These are phyloP conservation scores for Trichosanthes cucumerina DNA, from an alignment of 306 rosid species.

Conservation along the genomic window DNA sequence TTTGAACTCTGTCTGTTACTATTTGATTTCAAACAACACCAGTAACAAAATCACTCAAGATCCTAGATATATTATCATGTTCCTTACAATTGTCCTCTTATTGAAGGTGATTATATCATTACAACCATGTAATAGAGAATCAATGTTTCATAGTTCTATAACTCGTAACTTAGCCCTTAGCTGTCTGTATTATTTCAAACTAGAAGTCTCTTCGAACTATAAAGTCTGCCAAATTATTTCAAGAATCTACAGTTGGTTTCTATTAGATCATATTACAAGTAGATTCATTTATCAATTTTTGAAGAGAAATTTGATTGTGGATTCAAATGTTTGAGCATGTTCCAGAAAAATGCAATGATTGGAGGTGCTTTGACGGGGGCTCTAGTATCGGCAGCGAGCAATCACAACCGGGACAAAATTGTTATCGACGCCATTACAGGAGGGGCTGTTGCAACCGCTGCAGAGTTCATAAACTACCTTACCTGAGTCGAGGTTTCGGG, in stretches of 20 bases:
- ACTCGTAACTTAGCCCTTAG: background rate
- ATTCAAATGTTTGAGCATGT: slow-evolving; percentile 9
- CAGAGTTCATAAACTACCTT: slow-evolving; percentile 67
- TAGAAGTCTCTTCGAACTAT: background rate
- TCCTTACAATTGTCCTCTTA: background rate
- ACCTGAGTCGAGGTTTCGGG: slow-evolving; percentile 23
- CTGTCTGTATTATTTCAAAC: background rate
- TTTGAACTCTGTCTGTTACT: background rate
- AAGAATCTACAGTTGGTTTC: background rate
- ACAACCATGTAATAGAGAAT: background rate
- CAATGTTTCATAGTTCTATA: background rate
- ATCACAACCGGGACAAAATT: slow-evolving; percentile 34
- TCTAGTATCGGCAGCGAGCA: slow-evolving; percentile 41
- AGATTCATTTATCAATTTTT: slow-evolving; percentile 1
- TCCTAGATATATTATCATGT: background rate
- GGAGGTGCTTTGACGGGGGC: slow-evolving; percentile 92
- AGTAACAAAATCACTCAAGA: background rate
- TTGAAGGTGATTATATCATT: background rate
- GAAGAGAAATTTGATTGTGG: slow-evolving; percentile 7
- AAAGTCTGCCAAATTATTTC: background rate
- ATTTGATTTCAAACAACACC: background rate
- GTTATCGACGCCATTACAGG: slow-evolving; percentile 70
- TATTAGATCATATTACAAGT: background rate
- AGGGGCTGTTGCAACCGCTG: slow-evolving; percentile 89
- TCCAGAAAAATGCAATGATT: slow-evolving; percentile 88